Evolutionary conservation across 495 filamentous ascomycete species (phyloP).

Genomic region (Chaetomium fimeti): DNA sequence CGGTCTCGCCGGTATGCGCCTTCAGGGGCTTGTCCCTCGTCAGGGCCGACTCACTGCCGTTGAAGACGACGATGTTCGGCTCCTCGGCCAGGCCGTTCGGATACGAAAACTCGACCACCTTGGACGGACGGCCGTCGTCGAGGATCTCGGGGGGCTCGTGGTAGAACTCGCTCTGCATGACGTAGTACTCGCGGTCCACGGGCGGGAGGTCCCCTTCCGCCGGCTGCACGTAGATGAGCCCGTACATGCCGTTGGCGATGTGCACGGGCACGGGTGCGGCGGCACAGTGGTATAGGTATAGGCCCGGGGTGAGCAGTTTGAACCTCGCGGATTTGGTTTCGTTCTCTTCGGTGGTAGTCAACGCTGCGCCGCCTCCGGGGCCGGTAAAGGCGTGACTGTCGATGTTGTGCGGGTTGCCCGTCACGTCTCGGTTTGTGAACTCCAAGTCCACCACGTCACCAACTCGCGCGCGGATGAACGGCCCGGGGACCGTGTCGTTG

Average conservation of each 20-base stretch:
- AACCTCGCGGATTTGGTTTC: slow-evolving; percentile 16
- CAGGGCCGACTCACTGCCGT: slow-evolving; percentile 15
- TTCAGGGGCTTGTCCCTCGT: slow-evolving; percentile 15
- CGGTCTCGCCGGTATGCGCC: slow-evolving; percentile 8
- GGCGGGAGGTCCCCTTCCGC: slow-evolving; percentile 1
- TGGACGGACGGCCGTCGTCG: slow-evolving; percentile 6
- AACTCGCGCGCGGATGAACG: slow-evolving; percentile 19
- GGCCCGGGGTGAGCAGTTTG: slow-evolving; percentile 14
- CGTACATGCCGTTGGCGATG: slow-evolving; percentile 24
- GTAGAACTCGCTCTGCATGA: slow-evolving; percentile 23
- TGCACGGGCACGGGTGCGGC: slow-evolving; percentile 20
- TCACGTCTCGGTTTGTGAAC: slow-evolving; percentile 10
- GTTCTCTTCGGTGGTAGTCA: slow-evolving; percentile 13
- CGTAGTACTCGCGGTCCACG: slow-evolving; percentile 20
- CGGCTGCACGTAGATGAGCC: slow-evolving; percentile 20
- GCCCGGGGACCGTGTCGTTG: slow-evolving; percentile 17
- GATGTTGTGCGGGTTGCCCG: slow-evolving; percentile 23
- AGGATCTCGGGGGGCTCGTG: slow-evolving; percentile 17
- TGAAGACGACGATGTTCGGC: slow-evolving; percentile 15
- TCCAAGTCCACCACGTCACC: slow-evolving; percentile 16
- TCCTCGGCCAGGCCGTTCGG: slow-evolving; percentile 15
- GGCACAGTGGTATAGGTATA: slow-evolving; percentile 19
- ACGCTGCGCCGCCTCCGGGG: slow-evolving; percentile 12
- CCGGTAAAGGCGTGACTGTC: slow-evolving; percentile 22
- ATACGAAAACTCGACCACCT: slow-evolving; percentile 15